A percentile compares a stretch with the other conserved stretches of the same genome.
These are phyloP conservation scores for Globisporangium camurandrum DNA, from an alignment of 352 stramenopile genomes.

Conservation along the genomic window DNA sequence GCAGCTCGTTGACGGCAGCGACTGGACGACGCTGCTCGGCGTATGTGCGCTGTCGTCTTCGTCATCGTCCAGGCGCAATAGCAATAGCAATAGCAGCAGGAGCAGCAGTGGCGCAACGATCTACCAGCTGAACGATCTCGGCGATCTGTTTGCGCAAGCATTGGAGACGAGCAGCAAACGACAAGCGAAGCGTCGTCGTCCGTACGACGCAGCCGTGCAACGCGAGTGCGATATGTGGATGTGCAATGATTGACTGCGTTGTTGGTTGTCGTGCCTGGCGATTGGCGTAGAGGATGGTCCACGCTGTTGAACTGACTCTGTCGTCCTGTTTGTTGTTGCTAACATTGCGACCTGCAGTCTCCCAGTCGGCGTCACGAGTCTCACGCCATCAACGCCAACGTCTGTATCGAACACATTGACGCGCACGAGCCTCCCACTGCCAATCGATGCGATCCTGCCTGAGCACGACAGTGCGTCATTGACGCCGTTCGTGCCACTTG, in stretches of 20 bases:
- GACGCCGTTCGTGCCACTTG: constrained; percentile 28
- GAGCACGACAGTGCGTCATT: constrained; percentile 45
- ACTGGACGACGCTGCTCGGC: constrained; percentile 47
- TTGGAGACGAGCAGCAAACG: constrained; percentile 13
- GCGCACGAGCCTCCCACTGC: constrained; percentile 32
- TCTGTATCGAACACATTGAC: constrained; percentile 10
- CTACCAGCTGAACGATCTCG: constrained; percentile 63
- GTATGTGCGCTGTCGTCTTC: constrained; percentile 26
- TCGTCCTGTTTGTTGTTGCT: no score
- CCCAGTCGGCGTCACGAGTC: constrained; percentile 34
- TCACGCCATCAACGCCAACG: background rate
- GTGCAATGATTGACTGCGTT: no score
- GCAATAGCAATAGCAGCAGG: no score
- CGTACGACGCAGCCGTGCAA: constrained; percentile 43
- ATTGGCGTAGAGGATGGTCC: background rate
- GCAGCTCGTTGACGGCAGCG: constrained; percentile 44
- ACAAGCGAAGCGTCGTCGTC: constrained; percentile 18
- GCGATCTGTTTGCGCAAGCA: constrained; percentile 55
- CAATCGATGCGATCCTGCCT: constrained; percentile 44
- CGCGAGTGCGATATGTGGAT: constrained; percentile 39
- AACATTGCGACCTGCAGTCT: constrained; percentile 37
- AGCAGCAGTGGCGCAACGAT: constrained; percentile 19
- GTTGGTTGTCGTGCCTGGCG: background rate
- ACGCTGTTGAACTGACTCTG: background rate
- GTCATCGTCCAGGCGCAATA: no score